These are phyloP conservation scores for Gossypium raimondii DNA, from an alignment of 345 rosid species.

Conservation along the genomic window DNA sequence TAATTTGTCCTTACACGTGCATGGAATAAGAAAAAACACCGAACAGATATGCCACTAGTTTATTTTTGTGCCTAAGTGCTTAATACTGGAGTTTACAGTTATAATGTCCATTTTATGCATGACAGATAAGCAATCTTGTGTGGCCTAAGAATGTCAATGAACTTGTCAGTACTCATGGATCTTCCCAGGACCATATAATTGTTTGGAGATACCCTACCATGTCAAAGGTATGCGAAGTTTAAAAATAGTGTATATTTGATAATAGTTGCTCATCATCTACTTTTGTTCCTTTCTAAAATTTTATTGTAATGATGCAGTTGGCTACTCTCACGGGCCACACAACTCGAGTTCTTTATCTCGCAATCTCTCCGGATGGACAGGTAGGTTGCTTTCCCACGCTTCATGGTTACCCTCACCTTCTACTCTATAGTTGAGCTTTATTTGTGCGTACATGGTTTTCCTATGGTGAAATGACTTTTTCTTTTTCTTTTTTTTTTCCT, in stretches of 20 bases:
- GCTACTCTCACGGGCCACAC: slow-evolving; percentile 97
- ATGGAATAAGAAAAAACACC: not conserved
- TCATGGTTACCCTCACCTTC: not conserved
- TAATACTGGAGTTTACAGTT: not conserved
- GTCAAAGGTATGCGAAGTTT: slow-evolving; percentile 69
- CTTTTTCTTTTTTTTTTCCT: not conserved
- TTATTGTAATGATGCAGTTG: slow-evolving; percentile 47
- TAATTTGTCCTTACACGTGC: not conserved
- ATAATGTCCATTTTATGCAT: slow-evolving; percentile 2
- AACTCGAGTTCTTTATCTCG: slow-evolving; percentile 93
- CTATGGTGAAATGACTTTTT: not conserved
- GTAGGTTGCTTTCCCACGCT: slow-evolving; percentile 31
- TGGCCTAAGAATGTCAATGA: slow-evolving; percentile 99
- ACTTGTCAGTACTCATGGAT: slow-evolving; percentile 98
- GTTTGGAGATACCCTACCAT: slow-evolving; percentile 97
- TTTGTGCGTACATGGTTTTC: not conserved
- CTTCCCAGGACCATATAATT: slow-evolving; percentile 93
- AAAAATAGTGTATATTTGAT: not conserved
- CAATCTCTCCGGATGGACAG: slow-evolving; percentile 99
- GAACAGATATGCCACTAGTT: not conserved
- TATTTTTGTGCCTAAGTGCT: not conserved
- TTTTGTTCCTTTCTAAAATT: not conserved
- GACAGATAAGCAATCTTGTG: slow-evolving; percentile 88
- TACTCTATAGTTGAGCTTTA: not conserved
- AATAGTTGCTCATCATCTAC: not conserved